Conservation (phyloP, 2,329 filamentous ascomycete species). For the Neofusicoccum laricinum region DNA sequence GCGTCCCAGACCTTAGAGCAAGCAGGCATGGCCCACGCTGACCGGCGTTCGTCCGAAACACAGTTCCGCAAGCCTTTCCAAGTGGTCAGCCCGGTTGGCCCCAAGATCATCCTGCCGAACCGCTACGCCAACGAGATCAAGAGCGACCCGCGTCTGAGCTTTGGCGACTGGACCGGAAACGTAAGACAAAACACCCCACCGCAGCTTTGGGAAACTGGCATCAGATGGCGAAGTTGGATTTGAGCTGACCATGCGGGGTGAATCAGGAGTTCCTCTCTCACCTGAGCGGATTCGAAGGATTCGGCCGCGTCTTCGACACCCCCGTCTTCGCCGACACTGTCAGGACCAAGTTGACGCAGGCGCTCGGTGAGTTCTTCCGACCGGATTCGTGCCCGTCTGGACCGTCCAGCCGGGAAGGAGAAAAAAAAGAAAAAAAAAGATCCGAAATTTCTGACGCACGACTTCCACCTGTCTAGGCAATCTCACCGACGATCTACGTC, state of each 20-base stretch:
- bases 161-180: not conserved
- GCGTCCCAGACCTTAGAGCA: too few species aligned
- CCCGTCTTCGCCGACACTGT: not conserved
- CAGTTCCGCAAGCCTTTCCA: conserved; percentile 2
- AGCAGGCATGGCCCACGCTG: too few species aligned
- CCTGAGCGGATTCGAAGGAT: not conserved
- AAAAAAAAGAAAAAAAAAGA: too few species aligned
- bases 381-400: too few species aligned
- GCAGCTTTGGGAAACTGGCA: too few species aligned
- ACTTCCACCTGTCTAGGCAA: not conserved
- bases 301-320: not conserved
- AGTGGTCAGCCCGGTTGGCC: not conserved
- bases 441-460: too few species aligned
- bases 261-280: not conserved
- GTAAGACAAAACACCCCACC: not conserved
- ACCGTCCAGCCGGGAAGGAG: too few species aligned
- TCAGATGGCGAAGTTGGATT: too few species aligned
- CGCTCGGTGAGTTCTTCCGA: not conserved
- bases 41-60: not conserved
- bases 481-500: not conserved
- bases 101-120: not conserved
- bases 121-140: not conserved
- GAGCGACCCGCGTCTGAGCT: not conserved
- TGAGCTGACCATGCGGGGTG: too few species aligned
- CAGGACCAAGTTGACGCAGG: not conserved